Conservation (phyloP, 441 rosid genomes). For the Syzygium syzygioides region DNA sequence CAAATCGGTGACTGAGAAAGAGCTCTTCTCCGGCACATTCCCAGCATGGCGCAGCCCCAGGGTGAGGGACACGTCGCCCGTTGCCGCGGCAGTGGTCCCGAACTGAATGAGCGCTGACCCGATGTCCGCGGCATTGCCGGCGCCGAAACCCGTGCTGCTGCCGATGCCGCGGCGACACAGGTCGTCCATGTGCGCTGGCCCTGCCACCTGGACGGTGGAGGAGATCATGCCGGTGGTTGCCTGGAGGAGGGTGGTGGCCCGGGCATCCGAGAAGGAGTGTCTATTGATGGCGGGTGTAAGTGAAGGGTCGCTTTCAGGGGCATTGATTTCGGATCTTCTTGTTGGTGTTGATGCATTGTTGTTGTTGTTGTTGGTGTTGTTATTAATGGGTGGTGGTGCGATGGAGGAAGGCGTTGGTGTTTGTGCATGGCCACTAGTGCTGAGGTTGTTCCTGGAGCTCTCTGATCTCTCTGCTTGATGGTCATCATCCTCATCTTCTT, state of each 20-base stretch:
- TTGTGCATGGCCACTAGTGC: not conserved
- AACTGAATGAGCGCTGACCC: slow-evolving; percentile 51
- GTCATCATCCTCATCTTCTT: slow-evolving; percentile 15
- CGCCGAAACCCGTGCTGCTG: slow-evolving; percentile 18
- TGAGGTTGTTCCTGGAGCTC: slow-evolving; percentile 41
- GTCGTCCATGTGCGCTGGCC: slow-evolving; percentile 23
- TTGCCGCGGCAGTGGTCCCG: slow-evolving; percentile 62
- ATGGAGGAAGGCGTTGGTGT: slow-evolving; percentile 11
- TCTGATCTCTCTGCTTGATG: slow-evolving; percentile 21
- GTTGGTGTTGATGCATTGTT: slow-evolving; percentile 21
- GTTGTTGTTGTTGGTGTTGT: slow-evolving; percentile 18
- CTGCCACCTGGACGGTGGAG: slow-evolving; percentile 2
- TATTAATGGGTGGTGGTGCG: not conserved
- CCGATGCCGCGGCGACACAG: slow-evolving; percentile 30
- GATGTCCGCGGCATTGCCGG: slow-evolving; percentile 21
- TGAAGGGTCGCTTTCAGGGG: slow-evolving; percentile 60
- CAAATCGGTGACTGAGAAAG: slow-evolving; percentile 73
- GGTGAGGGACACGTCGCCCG: slow-evolving; percentile 87
- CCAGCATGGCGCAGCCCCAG: slow-evolving; percentile 89
- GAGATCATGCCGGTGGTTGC: not conserved
- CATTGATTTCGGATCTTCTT: slow-evolving; percentile 54
- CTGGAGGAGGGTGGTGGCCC: slow-evolving; percentile 17
- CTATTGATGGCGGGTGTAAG: slow-evolving; percentile 29
- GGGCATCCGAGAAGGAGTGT: slow-evolving; percentile 42
- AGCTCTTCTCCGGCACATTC: slow-evolving; percentile 63